phyloP scores from a whole-genome alignment of 768 basidiomycete species.

The Naganishia kalamii region DNA sequence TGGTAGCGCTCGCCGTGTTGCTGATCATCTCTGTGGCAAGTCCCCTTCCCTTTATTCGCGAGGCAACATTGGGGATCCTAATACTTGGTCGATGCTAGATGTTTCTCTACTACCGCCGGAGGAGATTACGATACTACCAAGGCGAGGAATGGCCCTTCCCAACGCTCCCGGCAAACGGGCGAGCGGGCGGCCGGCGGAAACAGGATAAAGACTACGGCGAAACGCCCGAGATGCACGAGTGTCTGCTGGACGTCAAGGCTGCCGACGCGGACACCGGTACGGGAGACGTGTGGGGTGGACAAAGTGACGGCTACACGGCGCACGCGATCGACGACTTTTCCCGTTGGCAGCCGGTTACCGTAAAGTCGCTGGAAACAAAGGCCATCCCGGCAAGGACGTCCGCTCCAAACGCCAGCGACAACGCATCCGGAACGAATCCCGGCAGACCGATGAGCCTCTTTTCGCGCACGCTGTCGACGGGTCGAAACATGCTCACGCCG shows the following conservation, averaged over 20 bases:
- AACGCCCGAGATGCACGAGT: conserved; percentile 20
- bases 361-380: conserved; percentile 8
- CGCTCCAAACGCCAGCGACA: neutral
- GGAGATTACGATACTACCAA: conserved; percentile 10
- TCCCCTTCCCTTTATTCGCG: neutral
- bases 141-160: conserved; percentile 21
- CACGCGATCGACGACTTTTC: neutral
- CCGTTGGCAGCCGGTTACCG: conserved; percentile 15
- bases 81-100: neutral
- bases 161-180: neutral
- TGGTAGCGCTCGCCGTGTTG: conserved; percentile 22
- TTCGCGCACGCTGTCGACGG: conserved; percentile 7
- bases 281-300: neutral
- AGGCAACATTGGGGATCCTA: neutral
- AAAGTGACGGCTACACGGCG: neutral
- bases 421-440: neutral
- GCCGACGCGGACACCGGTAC: neutral
- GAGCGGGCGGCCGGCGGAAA: conserved; percentile 6
- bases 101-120: conserved; percentile 21
- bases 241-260: neutral
- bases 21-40: conserved; percentile 19
- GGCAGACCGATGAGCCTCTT: neutral
- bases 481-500: neutral
- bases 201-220: conserved; percentile 17
- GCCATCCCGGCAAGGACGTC: neutral